These are phyloP conservation scores for Taxawa tesnikishii DNA, from an alignment of 2,329 filamentous ascomycete genomes.

Conservation along the genomic window DNA sequence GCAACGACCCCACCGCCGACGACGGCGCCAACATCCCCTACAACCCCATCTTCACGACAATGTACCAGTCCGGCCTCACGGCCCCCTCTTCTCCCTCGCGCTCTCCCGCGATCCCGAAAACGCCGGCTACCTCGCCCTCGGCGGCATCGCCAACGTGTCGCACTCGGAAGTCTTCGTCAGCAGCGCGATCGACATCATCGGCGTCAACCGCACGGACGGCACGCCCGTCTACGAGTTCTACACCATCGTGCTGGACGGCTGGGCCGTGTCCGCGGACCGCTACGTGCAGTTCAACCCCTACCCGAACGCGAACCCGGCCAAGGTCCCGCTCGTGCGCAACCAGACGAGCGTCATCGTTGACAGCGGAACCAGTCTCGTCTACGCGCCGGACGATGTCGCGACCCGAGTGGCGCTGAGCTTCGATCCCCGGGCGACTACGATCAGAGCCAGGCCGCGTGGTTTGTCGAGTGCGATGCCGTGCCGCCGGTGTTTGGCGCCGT, in stretches of 20 bases:
- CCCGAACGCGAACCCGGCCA: conserved; percentile 8
- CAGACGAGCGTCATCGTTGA: conserved; percentile 27
- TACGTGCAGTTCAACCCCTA: conserved; percentile 14
- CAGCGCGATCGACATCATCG: conserved; percentile 9
- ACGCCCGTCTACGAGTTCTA: conserved; percentile 25
- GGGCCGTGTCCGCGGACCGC: conserved; percentile 12
- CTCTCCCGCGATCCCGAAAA: conserved; percentile 21
- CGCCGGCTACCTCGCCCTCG: conserved; percentile 36
- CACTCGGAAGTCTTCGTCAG: conserved; percentile 19
- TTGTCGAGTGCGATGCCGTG: conserved; percentile 29
- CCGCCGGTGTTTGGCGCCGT: conserved; percentile 28
- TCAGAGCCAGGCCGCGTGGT: conserved; percentile 17
- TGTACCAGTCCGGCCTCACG: conserved; percentile 32
- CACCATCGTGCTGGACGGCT: conserved; percentile 22
- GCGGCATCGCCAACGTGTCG: conserved; percentile 35
- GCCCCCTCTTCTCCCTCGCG: conserved; percentile 36
- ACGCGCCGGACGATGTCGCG: conserved; percentile 26
- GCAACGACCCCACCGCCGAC: conserved; percentile 12
- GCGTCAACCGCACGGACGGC: conserved; percentile 12
- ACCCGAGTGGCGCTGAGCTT: conserved; percentile 28
- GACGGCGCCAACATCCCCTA: conserved; percentile 23
- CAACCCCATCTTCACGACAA: conserved; percentile 38
- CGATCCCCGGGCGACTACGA: conserved; percentile 27
- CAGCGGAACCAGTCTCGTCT: conserved; percentile 29
- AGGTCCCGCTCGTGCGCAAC: conserved; percentile 3